Evolutionary conservation across 768 basidiomycete genomes (phyloP), one percentile per base, ranked within the genome.

Genomic region (Kwoniella pini): DNA sequence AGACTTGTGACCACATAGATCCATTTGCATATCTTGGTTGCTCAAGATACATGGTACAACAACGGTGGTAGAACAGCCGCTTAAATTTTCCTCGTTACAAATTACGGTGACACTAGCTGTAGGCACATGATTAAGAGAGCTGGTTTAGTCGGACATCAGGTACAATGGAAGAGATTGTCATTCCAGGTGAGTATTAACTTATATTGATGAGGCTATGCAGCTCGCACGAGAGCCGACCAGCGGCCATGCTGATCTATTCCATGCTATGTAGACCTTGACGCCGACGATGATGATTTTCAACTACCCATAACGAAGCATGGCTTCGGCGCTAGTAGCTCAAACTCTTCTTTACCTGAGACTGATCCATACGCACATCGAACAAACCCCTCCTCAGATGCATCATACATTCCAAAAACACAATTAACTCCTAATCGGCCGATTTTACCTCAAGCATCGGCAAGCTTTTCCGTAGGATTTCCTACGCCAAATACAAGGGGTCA

Each of bases 381-480:
- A 17, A 59, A 65, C 44, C 57, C 67, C 17, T 66, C 70, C 7
- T 31, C 51, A 13, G 62, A 63, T 27, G 48, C 52, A 22, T 31
- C 66, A 31, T 42, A 50, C 36, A 4, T 31, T 43, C 36, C 65
- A 28, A 54, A 51, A 46, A 21, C 43, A 27, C 57, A 57, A 7
- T n/a, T 52, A 38, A 61, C 68, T 1, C 68, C 68, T 9, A 62
- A 42, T 13, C 43, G 70, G 33, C 72, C 72, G 3, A 43, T 26
- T 7, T 26, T 68, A 22, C 63, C 58, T 13, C 64, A 71, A 30
- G 60, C 56, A 5, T 63, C 72, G 1, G 68, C 65, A 17, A 69
- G 67, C 31, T 69, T 65, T 51, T 50, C 65, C 2, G 60, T 52
- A 22, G 70, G 70, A 5, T 36, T 52, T n/a, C 55, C 64, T 7